phyloP scores from a whole-genome alignment of 768 basidiomycete species.

The Cystofilobasidium bisporidii region DNA sequence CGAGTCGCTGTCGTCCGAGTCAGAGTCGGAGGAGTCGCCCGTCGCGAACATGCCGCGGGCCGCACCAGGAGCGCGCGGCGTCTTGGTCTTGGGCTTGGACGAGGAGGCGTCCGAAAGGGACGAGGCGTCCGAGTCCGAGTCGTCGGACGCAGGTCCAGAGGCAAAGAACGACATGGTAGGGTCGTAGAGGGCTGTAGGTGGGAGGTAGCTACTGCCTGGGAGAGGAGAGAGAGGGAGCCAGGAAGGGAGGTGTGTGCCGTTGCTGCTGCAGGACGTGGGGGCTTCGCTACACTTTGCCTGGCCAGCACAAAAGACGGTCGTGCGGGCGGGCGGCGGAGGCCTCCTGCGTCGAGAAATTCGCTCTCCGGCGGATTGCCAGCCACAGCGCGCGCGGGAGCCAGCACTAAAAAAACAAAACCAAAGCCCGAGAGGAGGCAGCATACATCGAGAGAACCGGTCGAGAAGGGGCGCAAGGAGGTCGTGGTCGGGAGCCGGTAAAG shows the following conservation, averaged over 20 bases:
- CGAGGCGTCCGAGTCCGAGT: constrained; percentile 25
- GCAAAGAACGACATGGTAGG: constrained; percentile 26
- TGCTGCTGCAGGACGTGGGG: too few species aligned
- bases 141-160: constrained; percentile 24
- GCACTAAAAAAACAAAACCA: too few species aligned
- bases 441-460: too few species aligned
- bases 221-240: background rate
- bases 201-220: background rate
- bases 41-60: constrained; percentile 28
- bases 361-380: too few species aligned
- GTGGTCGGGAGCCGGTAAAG: too few species aligned
- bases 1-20: constrained; percentile 15
- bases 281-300: too few species aligned
- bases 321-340: too few species aligned
- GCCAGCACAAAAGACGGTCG: too few species aligned
- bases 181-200: background rate
- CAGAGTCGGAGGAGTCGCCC: constrained; percentile 25
- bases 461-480: too few species aligned
- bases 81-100: background rate
- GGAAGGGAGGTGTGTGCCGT: background rate
- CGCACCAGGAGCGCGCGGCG: constrained; percentile 3
- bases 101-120: constrained; percentile 18
- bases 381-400: too few species aligned
- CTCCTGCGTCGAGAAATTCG: too few species aligned
- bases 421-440: too few species aligned